Evolutionary conservation across 1,139 yeast genomes (phyloP), one percentile per base, ranked within the genome.

Genomic region (Blastobotrys buckinghamii): DNA sequence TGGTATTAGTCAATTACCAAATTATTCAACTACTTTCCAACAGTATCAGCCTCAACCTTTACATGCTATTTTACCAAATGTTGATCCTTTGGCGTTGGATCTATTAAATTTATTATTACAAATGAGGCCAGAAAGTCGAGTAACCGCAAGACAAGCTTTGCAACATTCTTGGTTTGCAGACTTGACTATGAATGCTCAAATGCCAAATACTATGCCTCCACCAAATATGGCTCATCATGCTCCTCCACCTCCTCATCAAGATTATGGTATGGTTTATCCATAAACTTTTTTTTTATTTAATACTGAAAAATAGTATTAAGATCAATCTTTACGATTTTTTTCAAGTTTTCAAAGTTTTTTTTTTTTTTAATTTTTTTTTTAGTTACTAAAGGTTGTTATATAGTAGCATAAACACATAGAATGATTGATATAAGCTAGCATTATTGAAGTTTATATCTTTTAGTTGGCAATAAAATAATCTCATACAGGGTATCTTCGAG

Each of bases 161-260:
- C 92, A 84, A 60, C 97, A 90, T 64, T 95, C 96, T 2, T 92
- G 97, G 96, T 90, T 92, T 67, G 85, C 85, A 49, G 97, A 90
- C 62, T 83, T 82, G 50, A 50, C 47, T 37, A 30, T 29, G 35
- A 17, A 41, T n/a, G 33, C 44, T 13, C 44, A 34, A 17, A 36
- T 36, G 39, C 9, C 32, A 6, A 29, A 33, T 16, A 30, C 4
- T 22, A 22, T 22, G 24, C 24, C 24, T 22, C 26, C 37, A 19
- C 42, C 45, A 16, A 36, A 13, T 22, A 37, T 22, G 39, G 39
- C 22, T 33, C 24, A 17, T 6, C 40, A 29, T 20, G 35, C 39
- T 15, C 24, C 24, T 22, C 24, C 24, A 22, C 24, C 24, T 22
- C 24, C 24, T 22, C 24, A n/a, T n/a, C 41, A 44, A 13, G 35